Base-by-base conservation (phyloP, 306 rosid genomes). In the Malus sieversii region DNA sequence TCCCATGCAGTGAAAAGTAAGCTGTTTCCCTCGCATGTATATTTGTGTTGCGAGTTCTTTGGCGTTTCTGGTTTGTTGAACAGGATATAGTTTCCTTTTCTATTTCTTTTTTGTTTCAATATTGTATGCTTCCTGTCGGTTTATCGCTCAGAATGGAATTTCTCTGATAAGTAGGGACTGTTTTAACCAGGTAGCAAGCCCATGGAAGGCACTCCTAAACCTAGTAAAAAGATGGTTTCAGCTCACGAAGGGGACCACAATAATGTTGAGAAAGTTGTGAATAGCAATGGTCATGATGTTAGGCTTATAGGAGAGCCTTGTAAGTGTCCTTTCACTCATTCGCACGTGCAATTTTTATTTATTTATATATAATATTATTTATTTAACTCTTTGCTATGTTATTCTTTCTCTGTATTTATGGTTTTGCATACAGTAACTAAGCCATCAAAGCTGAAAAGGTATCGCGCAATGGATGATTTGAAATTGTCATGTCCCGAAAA, bases 401-500 rank as follows among this genome's bases (percentile, higher is more conserved):
- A 57, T 62, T 73, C 74, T 10, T 74, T 81, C 77, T 42, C 27
- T 44, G 55, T 67, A 66, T 63, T 75, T 33, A 48, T 45, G 76
- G 42, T 81, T 78, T 51, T 68, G 55, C 65, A 68, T 82, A 70
- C 87, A 92, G 99, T 80, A 70, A 79, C 77, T 20, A 86, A 83
- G 81, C 80, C 67, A n/a, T 80, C 88, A 59, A 95, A 90, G 77
- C 65, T 74, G 38, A 92, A 92, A 85, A 86, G 91, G 79, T 88
- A 92, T 81, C 89, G 45, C 71, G 74, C 71, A 68, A 25, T 60
- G 23, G 91, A 87, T 69, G 83, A 62, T 70, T 63, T 45, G 62
- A 71, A 81, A 71, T 79, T 79, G 22, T 76, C 75, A 55, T 78
- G 65, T 66, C 89, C 91, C 19, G 77, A 79, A 11, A 95, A 92